Conservation (phyloP, 2,329 filamentous ascomycete species). For the Boeremia exigua region DNA sequence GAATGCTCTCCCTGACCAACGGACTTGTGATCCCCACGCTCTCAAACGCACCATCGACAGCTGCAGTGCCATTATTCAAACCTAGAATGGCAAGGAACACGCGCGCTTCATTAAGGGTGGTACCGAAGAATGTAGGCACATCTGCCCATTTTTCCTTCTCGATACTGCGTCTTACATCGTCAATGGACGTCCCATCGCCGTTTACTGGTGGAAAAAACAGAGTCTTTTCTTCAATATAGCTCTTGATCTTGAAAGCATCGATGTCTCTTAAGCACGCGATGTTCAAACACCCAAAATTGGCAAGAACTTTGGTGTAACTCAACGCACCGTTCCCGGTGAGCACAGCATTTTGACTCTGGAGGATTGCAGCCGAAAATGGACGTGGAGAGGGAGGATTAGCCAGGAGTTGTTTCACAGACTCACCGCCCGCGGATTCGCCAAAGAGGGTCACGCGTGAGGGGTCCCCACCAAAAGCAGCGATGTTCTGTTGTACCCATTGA, state of each 20-base stretch:
- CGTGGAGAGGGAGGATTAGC: constrained; percentile 25
- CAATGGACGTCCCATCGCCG: constrained; percentile 11
- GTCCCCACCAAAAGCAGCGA: constrained; percentile 56
- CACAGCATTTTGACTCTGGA: constrained; percentile 26
- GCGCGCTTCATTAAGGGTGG: constrained; percentile 18
- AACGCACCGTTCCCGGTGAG: constrained; percentile 7
- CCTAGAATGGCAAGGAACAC: constrained; percentile 13
- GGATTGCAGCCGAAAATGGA: constrained; percentile 32
- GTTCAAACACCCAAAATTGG: constrained; percentile 16
- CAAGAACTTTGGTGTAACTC: constrained; percentile 17
- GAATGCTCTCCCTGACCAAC: not conserved
- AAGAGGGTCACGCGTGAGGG: constrained; percentile 55
- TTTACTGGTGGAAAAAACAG: constrained; percentile 20
- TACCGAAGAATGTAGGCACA: constrained; percentile 19
- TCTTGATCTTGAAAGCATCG: constrained; percentile 8
- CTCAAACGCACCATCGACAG: constrained; percentile 4
- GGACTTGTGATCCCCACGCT: constrained; percentile 12
- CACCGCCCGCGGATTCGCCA: constrained; percentile 33
- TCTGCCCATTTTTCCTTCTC: constrained; percentile 10
- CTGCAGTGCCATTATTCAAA: constrained; percentile 9
- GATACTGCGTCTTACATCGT: constrained; percentile 19
- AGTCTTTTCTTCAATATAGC: constrained; percentile 16
- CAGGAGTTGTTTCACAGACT: constrained; percentile 26
- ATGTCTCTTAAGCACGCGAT: constrained; percentile 14
- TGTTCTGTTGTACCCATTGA: constrained; percentile 60